Percentiles rank a stretch among this genome's conserved stretches.
These are phyloP conservation scores for Sechiopsis laciniata DNA, from an alignment of 306 rosid genomes.

Conservation along the genomic window DNA sequence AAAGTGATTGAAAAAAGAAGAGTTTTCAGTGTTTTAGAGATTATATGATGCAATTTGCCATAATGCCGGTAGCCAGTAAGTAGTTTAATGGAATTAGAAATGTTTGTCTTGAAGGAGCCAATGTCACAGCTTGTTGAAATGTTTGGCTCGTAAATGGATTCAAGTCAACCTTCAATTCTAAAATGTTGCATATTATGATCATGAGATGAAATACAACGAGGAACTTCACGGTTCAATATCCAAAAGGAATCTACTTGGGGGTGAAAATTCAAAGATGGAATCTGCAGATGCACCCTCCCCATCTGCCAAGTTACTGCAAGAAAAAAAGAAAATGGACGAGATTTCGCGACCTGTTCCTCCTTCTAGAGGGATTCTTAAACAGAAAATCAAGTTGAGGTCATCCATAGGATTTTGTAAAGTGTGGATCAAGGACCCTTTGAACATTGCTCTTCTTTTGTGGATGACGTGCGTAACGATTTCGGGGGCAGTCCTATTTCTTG, in stretches of 20 bases:
- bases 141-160: constrained; percentile 8
- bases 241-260: constrained; percentile 25
- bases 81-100: constrained; percentile 6
- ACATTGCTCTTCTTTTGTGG: constrained; percentile 52
- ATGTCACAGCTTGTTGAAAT: constrained; percentile 14
- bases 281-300: constrained; percentile 18
- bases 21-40: not conserved
- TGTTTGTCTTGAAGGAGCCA: constrained; percentile 16
- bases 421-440: constrained; percentile 49
- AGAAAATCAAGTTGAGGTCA: constrained; percentile 34
- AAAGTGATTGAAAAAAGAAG: not conserved
- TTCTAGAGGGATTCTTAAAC: constrained; percentile 18
- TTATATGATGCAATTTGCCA: not conserved
- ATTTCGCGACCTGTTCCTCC: constrained; percentile 24
- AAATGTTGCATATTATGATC: constrained; percentile 13
- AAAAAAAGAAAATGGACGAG: constrained; percentile 21
- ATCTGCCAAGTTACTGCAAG: constrained; percentile 23
- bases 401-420: constrained; percentile 26
- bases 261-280: constrained; percentile 22
- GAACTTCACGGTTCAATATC: constrained; percentile 32
- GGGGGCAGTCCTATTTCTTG: constrained; percentile 54
- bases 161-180: constrained; percentile 3
- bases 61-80: not conserved
- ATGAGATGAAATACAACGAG: constrained; percentile 20
- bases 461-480: constrained; percentile 38